Conservation (phyloP, 169 alveolate species). For the Ichthyophthirius multifiliis region DNA sequence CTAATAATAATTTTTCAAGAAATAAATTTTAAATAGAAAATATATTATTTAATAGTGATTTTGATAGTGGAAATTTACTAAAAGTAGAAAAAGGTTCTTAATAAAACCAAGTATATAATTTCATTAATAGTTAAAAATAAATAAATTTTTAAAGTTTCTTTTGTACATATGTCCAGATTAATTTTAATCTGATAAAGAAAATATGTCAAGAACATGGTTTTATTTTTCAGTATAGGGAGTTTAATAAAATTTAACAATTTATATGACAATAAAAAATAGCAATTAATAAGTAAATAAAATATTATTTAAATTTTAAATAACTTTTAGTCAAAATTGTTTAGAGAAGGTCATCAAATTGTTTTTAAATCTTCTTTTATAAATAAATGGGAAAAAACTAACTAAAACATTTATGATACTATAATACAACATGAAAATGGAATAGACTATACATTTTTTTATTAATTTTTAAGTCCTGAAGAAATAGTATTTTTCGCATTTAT, state of each 20-base stretch:
- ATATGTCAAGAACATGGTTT: slow-evolving; percentile 44
- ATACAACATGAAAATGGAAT: slow-evolving; percentile 5
- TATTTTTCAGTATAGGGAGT: slow-evolving; percentile 40
- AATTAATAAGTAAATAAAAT: slow-evolving; percentile 20
- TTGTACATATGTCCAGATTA: slow-evolving; percentile 47
- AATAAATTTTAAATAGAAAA: no score
- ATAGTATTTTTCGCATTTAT: slow-evolving; percentile 38
- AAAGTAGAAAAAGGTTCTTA: slow-evolving; percentile 6
- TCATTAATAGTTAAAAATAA: no score
- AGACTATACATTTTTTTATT: neutral
- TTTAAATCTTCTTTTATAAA: neutral
- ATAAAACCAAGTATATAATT: neutral
- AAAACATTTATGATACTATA: neutral
- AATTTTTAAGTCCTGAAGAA: neutral
- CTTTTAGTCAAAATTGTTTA: slow-evolving; percentile 38
- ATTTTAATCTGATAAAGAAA: slow-evolving; percentile 14
- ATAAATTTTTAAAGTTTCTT: no score
- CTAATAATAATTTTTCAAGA: no score
- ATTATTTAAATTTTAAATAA: neutral
- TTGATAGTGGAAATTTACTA: slow-evolving; percentile 55
- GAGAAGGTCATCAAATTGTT: slow-evolving; percentile 56
- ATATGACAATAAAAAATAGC: slow-evolving; percentile 42
- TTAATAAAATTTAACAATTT: neutral
- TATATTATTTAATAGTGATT: slow-evolving; percentile 30
- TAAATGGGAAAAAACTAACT: slow-evolving; percentile 27